Conservation (phyloP, 768 basidiomycete species). For the Tricholoma sp. region DNA sequence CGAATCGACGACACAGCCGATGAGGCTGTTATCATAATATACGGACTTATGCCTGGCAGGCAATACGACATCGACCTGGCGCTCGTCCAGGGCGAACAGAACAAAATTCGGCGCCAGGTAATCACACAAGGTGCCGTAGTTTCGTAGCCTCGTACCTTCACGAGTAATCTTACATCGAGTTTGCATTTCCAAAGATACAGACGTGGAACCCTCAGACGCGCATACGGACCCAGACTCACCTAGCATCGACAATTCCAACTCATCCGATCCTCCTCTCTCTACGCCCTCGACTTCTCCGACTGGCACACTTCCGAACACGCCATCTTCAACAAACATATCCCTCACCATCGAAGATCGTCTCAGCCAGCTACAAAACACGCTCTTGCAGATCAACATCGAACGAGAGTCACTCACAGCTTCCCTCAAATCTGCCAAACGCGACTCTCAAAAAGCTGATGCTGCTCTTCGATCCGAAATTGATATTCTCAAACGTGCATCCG, state of each 20-base stretch:
- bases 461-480: slow-evolving; percentile 82
- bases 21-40: slow-evolving; percentile 88
- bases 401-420: slow-evolving; percentile 61
- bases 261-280: slow-evolving; percentile 29
- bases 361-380: slow-evolving; percentile 57
- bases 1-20: slow-evolving; percentile 76
- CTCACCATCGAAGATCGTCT: slow-evolving; percentile 65
- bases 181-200: slow-evolving; percentile 15
- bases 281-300: slow-evolving; percentile 38
- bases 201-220: slow-evolving; percentile 26
- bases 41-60: slow-evolving; percentile 81
- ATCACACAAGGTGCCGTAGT: slow-evolving; percentile 54
- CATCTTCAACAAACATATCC: slow-evolving; percentile 28
- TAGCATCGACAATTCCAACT: slow-evolving; percentile 24
- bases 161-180: neutral
- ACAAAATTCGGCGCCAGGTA: slow-evolving; percentile 53
- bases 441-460: slow-evolving; percentile 58
- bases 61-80: slow-evolving; percentile 89
- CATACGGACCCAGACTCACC: slow-evolving; percentile 32
- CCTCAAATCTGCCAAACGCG: slow-evolving; percentile 61
- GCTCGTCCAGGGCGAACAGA: slow-evolving; percentile 58
- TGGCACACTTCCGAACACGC: slow-evolving; percentile 27
- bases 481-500: slow-evolving; percentile 72
- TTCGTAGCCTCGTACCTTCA: slow-evolving; percentile 5
- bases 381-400: slow-evolving; percentile 60